Base-by-base conservation (phyloP, 495 filamentous ascomycete species). In the Polyplosphaeria fusca region DNA sequence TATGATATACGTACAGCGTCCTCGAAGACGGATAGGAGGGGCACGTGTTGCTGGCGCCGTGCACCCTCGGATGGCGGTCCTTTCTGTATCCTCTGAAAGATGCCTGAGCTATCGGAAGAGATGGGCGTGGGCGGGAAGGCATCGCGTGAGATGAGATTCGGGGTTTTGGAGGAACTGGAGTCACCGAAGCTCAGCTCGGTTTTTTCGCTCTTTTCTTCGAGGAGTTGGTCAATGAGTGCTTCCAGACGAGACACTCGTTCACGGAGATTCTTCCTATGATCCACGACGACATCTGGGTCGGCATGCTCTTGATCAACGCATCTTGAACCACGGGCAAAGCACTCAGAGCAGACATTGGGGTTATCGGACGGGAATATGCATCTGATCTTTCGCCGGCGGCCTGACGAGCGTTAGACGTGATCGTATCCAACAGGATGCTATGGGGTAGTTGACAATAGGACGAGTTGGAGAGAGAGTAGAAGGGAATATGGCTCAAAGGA, bases 261-360 rank as follows among this genome's bases (percentile, higher is more conserved):
- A 11, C 67, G 53, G n/a, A 69, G 65, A 53, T 69, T 69, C 57
- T 69, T 69, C 47, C 67, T 64, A 16, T 69, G 61, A 38, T 69
- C 67, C 16, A 69, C 52, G 18, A 67, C 38, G 48, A 63, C 47
- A 53, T 67, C 63, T 14, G 55, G 55, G 38, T 53, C 51, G 20
- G 63, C 65, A 53, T 70, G 62, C 41, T 70, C 65, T 60, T 70
- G 67, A 39, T 68, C 65, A 18, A 70, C 55, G 47, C 67, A 70
- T 35, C 60, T 49, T 4, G 65, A 66, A 1, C 67, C 67, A 1
- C 65, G 65, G 18, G 67, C 67, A 48, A 68, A 70, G 57, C 67
- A 70, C 61, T 70, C 65, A 12, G 65, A 63, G 39, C 67, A 70
- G 35, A 69, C 61, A 28, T 55, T 32, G 5, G 61, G 65, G 50